Conservation (phyloP, 495 filamentous ascomycete genomes). For the Penicillium cosmopolitanum region DNA sequence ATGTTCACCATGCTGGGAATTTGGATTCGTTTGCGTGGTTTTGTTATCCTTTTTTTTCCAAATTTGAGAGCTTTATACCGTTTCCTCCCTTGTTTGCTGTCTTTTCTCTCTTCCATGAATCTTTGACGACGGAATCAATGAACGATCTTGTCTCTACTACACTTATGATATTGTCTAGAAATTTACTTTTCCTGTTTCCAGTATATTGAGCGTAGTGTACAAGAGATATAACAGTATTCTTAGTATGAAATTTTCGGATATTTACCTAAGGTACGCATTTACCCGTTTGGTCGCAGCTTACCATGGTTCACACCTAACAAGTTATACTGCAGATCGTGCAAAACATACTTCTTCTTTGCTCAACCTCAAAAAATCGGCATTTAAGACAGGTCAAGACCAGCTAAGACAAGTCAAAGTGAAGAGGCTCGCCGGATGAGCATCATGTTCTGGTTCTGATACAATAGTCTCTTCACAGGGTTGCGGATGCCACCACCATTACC, state of each 20-base stretch:
- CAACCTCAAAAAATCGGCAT: too few species aligned
- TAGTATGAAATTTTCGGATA: too few species aligned
- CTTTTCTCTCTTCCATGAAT: slow-evolving; percentile 17
- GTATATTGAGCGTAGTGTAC: too few species aligned
- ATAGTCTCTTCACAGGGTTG: background rate
- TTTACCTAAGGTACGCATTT: too few species aligned
- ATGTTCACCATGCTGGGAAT: background rate
- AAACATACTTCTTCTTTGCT: too few species aligned
- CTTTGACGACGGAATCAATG: slow-evolving; percentile 28
- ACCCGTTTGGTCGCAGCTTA: too few species aligned
- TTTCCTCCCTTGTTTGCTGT: slow-evolving; percentile 23
- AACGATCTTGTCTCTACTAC: slow-evolving; percentile 24
- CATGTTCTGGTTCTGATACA: background rate
- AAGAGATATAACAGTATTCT: too few species aligned
- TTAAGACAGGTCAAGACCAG: too few species aligned
- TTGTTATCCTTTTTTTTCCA: slow-evolving; percentile 9
- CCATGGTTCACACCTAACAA: too few species aligned
- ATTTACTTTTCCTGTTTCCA: background rate
- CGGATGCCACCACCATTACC: background rate
- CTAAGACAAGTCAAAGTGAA: too few species aligned
- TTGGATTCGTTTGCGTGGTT: background rate
- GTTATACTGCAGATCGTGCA: too few species aligned
- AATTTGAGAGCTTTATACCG: slow-evolving; percentile 39
- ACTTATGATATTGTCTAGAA: background rate
- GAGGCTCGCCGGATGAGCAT: background rate